These are phyloP conservation scores for Raphanus raphanistrum DNA, from an alignment of 345 rosid genomes.

Conservation along the genomic window DNA sequence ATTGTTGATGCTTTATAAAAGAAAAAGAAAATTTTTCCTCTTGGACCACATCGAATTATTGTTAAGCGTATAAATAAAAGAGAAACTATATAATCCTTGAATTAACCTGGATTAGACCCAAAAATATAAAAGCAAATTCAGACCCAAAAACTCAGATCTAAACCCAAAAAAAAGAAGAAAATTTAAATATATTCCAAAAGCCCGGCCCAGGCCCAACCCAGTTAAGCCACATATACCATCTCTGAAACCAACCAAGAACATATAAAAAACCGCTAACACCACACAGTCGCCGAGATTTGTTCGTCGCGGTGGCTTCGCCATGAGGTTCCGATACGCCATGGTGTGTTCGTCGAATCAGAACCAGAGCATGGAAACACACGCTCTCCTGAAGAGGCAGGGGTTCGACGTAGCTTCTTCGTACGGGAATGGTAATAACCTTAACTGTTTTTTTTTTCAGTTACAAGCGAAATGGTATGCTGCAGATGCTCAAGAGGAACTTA, in stretches of 20 bases:
- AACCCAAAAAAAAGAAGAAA: neutral
- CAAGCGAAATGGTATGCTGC: slow-evolving; percentile 90
- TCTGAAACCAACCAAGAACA: neutral
- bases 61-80: neutral
- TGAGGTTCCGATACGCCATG: slow-evolving; percentile 88
- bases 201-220: slow-evolving; percentile 7
- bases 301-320: slow-evolving; percentile 28
- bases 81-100: neutral
- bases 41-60: neutral
- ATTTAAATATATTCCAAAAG: neutral
- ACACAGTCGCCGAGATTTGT: slow-evolving; percentile 29
- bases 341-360: slow-evolving; percentile 90
- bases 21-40: neutral
- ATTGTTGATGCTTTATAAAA: neutral
- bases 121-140: no score
- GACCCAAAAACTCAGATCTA: neutral
- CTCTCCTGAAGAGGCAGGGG: slow-evolving; percentile 77
- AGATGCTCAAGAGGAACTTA: slow-evolving; percentile 86
- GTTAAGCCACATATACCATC: neutral
- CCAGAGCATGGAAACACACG: slow-evolving; percentile 93
- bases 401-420: slow-evolving; percentile 90
- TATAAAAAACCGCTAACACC: slow-evolving; percentile 5
- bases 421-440: slow-evolving; percentile 48
- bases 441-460: slow-evolving; percentile 46
- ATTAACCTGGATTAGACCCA: neutral